Evolutionary conservation across 2,329 filamentous ascomycete species (phyloP), one percentile per base, ranked within the genome.

Genomic region (Chrysoporthe austroafricana): DNA sequence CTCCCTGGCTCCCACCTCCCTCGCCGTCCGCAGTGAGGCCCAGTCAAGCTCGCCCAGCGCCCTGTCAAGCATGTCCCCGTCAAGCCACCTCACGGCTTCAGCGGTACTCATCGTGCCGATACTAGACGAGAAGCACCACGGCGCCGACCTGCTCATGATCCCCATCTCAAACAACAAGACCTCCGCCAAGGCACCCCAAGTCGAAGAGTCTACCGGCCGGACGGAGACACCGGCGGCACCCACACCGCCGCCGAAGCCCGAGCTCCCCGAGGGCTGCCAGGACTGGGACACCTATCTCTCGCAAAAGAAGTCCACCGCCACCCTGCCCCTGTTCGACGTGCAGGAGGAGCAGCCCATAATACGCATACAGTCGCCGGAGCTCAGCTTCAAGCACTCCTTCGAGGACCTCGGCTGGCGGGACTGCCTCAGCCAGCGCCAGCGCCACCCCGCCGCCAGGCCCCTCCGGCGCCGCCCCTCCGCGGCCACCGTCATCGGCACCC

Each of bases 261-360:
- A 62, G 13, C 63, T 65, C 7, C 68, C 68, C 8, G 26, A 46
- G 50, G 65, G 63, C 4, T 69, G 62, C 50, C 43, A 62, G 36
- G 68, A 69, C 65, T 69, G 68, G 68, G 68, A 69, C 8, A 58
- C 63, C 65, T 69, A 67, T 62, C 59, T 69, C 42, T 58, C 64
- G 3, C 63, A 63, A 52, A 65, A 61, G 44, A 65, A 67, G 39
- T 59, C 65, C 32, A 63, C 62, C 18, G 68, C 66, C 32, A 56
- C 66, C 16, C 54, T 63, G 26, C 62, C 62, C 11, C 42, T 60
- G 0, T 57, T 57, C 2, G 46, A 32, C 2, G 16, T 56, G 18
- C 50, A 69, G 3, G 56, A 58, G 39, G 54, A 59, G 18, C 57
- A 48, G 46, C 62, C 59, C 46, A 58, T 48, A 2, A 50, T 44